Evolutionary conservation across 805 yeast species (phyloP).

Genomic region (Teunomyces barrocoloradensis): DNA sequence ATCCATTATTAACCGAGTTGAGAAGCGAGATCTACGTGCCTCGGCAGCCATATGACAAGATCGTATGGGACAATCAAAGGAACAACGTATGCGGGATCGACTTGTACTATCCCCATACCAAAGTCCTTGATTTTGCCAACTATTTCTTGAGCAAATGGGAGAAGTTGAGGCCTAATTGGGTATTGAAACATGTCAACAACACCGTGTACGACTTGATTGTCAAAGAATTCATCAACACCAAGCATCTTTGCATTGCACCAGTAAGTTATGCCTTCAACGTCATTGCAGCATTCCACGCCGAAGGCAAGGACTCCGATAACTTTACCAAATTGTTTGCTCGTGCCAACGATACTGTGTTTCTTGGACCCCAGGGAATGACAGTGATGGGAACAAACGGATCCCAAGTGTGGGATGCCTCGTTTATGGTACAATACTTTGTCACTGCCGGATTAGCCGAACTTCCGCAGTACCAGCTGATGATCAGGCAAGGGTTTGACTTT

Average conservation of each 20-base stretch:
- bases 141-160: constrained; percentile 62
- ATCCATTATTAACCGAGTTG: constrained; percentile 62
- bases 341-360: constrained; percentile 73
- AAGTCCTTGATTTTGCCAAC: constrained; percentile 61
- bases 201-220: constrained; percentile 60
- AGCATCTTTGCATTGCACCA: constrained; percentile 86
- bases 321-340: constrained; percentile 56
- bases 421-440: constrained; percentile 80
- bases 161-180: constrained; percentile 73
- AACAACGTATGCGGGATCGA: constrained; percentile 90
- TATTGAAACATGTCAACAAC: constrained; percentile 50
- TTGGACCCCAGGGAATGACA: constrained; percentile 88
- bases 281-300: constrained; percentile 64
- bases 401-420: constrained; percentile 96
- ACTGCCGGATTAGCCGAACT: constrained; percentile 73
- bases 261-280: constrained; percentile 84
- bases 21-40: constrained; percentile 71
- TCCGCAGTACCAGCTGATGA: constrained; percentile 61
- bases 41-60: constrained; percentile 53
- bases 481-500: constrained; percentile 67
- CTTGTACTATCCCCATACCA: constrained; percentile 89
- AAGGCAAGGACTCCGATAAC: constrained; percentile 63
- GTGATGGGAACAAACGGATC: constrained; percentile 97
- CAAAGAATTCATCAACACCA: constrained; percentile 77
- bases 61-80: constrained; percentile 69